These are phyloP conservation scores for Bryoglossum gracile DNA, from an alignment of 495 filamentous ascomycete genomes.

Conservation along the genomic window DNA sequence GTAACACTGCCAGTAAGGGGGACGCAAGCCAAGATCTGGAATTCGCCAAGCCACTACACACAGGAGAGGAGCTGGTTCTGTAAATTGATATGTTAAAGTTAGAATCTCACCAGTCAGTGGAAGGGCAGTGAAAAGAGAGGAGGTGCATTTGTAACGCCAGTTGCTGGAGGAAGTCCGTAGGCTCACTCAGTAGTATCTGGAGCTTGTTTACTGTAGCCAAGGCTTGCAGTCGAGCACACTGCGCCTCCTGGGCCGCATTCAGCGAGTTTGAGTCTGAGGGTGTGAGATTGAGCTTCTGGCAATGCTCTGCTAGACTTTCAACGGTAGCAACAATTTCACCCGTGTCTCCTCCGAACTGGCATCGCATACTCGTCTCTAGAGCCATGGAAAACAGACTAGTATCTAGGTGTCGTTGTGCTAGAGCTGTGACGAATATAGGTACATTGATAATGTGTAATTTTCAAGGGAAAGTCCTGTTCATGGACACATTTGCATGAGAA, in stretches of 20 bases:
- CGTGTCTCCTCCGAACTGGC: neutral
- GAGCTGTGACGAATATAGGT: too few species aligned
- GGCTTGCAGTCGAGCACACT: neutral
- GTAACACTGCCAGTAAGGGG: conserved; percentile 30
- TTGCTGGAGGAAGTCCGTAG: conserved; percentile 18
- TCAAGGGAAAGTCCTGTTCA: too few species aligned
- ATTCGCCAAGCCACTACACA: conserved; percentile 37
- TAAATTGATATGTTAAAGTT: neutral
- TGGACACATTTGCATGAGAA: too few species aligned
- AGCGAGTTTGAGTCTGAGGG: too few species aligned
- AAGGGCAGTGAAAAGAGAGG: too few species aligned
- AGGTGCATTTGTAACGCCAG: conserved; percentile 1
- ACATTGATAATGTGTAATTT: too few species aligned
- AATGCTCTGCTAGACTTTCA: neutral
- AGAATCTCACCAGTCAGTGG: too few species aligned
- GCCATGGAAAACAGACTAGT: too few species aligned
- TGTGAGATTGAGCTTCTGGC: neutral
- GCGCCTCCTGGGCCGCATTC: neutral
- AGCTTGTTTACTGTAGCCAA: neutral
- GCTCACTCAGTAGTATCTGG: neutral
- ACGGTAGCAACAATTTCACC: neutral
- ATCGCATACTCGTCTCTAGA: too few species aligned
- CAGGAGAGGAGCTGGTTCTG: conserved; percentile 35
- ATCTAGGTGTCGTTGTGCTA: too few species aligned
- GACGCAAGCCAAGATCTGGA: conserved; percentile 37